Evolutionary conservation across 148 eudicot genomes (phyloP), one percentile per base, ranked within the genome.

Genomic region (Nyssa sinensis): DNA sequence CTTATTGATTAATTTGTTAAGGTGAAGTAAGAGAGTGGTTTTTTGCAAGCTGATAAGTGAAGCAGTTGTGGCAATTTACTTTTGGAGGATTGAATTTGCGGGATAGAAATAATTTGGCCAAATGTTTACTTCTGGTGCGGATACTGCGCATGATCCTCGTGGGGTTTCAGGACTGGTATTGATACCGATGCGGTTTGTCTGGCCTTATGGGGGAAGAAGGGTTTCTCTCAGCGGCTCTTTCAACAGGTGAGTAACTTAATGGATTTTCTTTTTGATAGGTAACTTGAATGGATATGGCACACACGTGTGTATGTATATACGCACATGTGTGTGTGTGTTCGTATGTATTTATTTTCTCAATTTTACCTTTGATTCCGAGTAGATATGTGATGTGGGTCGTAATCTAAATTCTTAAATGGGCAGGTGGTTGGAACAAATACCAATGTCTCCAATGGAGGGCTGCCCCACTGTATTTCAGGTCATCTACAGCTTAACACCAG

Each of bases 361-460:
- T n/a, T n/a, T n/a, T n/a, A n/a, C n/a, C n/a, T n/a, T n/a, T 32
- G 59, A 55, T n/a, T n/a, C 23, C 24, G 59, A 55, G 25, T 25
- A 35, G 28, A 30, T 64, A 9, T 64, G n/a, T 33, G 14, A 44
- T 44, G n/a, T 72, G 16, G 47, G 35, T 33, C 72, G 3, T 68
- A 14, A 72, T 21, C 12, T 35, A 62, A 32, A 73, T 58, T 80
- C 66, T 0, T 62, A 55, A 78, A 49, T 62, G 64, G 71, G 70
- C 77, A 84, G 94, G 81, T 87, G 94, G 94, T 74, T 82, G 14
- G 88, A 90, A 68, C 83, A 74, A 74, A 75, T 88, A 68, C 77
- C 73, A 16, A 87, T 90, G 94, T 82, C 89, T 10, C 91, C 94
- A 3, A 77, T 87, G 81, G 94, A 90, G 83, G 94, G 94, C 29